A percentile compares a stretch with the other conserved stretches of the same genome.
Evolutionary conservation across 306 rosid genomes (phyloP).

Genomic region (Morella rubra): DNA sequence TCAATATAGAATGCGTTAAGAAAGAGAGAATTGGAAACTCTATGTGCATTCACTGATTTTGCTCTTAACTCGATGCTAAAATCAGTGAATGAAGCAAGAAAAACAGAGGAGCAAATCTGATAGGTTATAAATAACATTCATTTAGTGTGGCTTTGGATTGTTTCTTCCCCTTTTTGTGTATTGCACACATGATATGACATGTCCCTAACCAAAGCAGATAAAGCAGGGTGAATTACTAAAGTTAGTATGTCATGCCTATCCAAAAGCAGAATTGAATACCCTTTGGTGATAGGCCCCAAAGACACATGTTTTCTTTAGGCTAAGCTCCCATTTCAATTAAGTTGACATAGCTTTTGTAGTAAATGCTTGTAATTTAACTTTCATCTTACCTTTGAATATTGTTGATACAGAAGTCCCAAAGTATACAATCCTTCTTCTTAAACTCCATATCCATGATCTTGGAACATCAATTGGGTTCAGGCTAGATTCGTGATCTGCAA

Average conservation of each 20-base stretch:
- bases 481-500: constrained; percentile 83
- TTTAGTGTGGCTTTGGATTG: neutral
- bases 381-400: constrained; percentile 64
- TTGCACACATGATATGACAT: neutral
- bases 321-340: constrained; percentile 17
- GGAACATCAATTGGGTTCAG: constrained; percentile 69
- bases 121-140: neutral
- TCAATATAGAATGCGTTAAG: too few relatives aligned
- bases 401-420: constrained; percentile 83
- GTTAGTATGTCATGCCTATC: constrained; percentile 66
- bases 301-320: constrained; percentile 28
- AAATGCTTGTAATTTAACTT: constrained; percentile 10
- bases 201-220: neutral
- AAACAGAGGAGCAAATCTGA: too few relatives aligned
- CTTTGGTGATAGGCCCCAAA: constrained; percentile 68
- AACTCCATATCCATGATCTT: constrained; percentile 84
- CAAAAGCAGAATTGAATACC: constrained; percentile 91
- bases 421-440: constrained; percentile 76
- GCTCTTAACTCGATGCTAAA: too few relatives aligned
- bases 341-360: constrained; percentile 20
- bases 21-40: too few relatives aligned
- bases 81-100: too few relatives aligned
- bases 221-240: constrained; percentile 18
- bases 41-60: too few relatives aligned
- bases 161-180: neutral